Conservation (phyloP, 78 protist genomes). For the Chrysochromulina tobinii region DNA sequence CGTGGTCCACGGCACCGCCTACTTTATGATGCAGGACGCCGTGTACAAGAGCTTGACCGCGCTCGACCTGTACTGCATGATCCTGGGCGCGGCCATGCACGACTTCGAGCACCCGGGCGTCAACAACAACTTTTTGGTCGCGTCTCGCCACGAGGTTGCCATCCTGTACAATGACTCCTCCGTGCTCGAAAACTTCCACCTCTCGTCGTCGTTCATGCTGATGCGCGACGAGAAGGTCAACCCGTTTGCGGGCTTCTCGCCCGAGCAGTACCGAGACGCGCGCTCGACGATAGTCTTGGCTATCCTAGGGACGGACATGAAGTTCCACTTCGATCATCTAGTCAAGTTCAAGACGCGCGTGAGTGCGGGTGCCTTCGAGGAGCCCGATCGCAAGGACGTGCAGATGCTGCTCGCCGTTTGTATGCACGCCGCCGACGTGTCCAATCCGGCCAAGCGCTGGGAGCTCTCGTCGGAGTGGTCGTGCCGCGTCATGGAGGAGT, state of each 20-base stretch:
- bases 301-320: conserved; percentile 14
- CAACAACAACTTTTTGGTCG: background rate
- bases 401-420: background rate
- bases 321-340: conserved; percentile 27
- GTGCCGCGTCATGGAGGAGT: conserved; percentile 40
- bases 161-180: background rate
- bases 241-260: background rate
- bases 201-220: background rate
- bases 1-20: background rate
- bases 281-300: background rate
- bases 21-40: background rate
- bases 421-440: conserved; percentile 38
- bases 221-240: background rate
- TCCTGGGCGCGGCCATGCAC: conserved; percentile 18
- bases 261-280: background rate
- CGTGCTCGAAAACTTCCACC: conserved; percentile 4
- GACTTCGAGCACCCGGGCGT: conserved; percentile 9
- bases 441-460: conserved; percentile 20
- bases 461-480: background rate
- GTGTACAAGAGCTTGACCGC: background rate
- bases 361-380: background rate
- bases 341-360: background rate
- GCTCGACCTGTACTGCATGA: background rate
- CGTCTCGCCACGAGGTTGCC: background rate
- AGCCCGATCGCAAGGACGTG: background rate